phyloP scores from a whole-genome alignment of 2,329 filamentous ascomycete genomes.

The Alternaria metachromatica region DNA sequence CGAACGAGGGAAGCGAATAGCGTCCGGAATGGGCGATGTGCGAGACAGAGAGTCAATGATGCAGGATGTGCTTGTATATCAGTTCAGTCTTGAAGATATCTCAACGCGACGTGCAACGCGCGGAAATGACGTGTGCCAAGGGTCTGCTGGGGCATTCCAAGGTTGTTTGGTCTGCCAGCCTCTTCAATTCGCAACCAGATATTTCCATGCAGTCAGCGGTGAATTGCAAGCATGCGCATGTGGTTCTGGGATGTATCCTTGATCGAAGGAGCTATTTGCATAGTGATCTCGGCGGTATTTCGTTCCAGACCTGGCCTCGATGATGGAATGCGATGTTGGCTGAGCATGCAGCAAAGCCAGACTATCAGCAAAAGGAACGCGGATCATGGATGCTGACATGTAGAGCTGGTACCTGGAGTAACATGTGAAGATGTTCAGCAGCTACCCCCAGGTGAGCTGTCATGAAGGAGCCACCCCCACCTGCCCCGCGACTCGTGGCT shows the following conservation, averaged over 20 bases:
- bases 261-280: neutral
- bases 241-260: neutral
- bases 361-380: neutral
- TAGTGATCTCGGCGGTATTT: neutral
- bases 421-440: neutral
- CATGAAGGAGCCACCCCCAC: conserved; percentile 10
- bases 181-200: neutral
- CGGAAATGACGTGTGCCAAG: conserved; percentile 20
- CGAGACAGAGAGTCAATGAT: neutral
- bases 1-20: neutral
- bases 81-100: neutral
- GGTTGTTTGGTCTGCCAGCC: conserved; percentile 11
- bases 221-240: neutral
- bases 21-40: neutral
- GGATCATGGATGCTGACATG: neutral
- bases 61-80: neutral
- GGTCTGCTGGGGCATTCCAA: conserved; percentile 10
- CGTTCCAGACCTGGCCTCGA: neutral
- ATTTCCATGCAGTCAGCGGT: neutral
- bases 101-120: neutral
- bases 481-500: conserved; percentile 12
- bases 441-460: neutral
- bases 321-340: neutral
- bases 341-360: neutral
- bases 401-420: neutral